These are phyloP conservation scores for Drosera capensis DNA, from an alignment of 148 eudicot species.

Conservation along the genomic window DNA sequence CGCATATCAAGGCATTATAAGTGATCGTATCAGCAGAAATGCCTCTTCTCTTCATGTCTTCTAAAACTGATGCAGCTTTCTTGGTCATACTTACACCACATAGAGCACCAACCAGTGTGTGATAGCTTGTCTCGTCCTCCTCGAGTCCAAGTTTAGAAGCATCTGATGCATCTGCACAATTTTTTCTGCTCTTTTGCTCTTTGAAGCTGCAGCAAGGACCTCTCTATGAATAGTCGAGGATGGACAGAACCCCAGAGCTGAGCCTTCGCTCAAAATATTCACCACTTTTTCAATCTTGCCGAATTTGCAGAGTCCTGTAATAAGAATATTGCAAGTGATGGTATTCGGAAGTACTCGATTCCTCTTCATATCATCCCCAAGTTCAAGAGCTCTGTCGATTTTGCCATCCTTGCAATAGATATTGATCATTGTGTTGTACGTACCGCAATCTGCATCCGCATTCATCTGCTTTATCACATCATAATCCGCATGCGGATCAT, in stretches of 20 bases:
- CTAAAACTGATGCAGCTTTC: slow-evolving; percentile 41
- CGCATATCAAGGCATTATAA: slow-evolving; percentile 58
- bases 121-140: slow-evolving; percentile 30
- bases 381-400: slow-evolving; percentile 36
- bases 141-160: slow-evolving; percentile 59
- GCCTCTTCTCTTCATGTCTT: slow-evolving; percentile 46
- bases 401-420: slow-evolving; percentile 62
- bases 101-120: slow-evolving; percentile 45
- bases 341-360: slow-evolving; percentile 35
- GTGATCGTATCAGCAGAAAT: slow-evolving; percentile 51
- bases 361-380: slow-evolving; percentile 62
- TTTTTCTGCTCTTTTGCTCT: slow-evolving; percentile 36
- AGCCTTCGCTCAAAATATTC: slow-evolving; percentile 41
- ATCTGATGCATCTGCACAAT: slow-evolving; percentile 47
- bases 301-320: slow-evolving; percentile 50
- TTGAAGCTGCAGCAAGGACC: slow-evolving; percentile 50
- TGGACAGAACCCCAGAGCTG: slow-evolving; percentile 30
- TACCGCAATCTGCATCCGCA: slow-evolving; percentile 49
- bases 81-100: slow-evolving; percentile 79
- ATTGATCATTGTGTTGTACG: slow-evolving; percentile 70
- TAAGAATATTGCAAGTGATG: slow-evolving; percentile 48
- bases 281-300: slow-evolving; percentile 40
- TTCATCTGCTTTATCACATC: slow-evolving; percentile 37
- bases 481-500: slow-evolving; percentile 54
- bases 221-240: slow-evolving; percentile 32